A percentile compares a stretch with the other conserved stretches of the same genome.
These are phyloP conservation scores for Hansenula sp. DNA, from an alignment of 1,139 yeast genomes.

Conservation along the genomic window DNA sequence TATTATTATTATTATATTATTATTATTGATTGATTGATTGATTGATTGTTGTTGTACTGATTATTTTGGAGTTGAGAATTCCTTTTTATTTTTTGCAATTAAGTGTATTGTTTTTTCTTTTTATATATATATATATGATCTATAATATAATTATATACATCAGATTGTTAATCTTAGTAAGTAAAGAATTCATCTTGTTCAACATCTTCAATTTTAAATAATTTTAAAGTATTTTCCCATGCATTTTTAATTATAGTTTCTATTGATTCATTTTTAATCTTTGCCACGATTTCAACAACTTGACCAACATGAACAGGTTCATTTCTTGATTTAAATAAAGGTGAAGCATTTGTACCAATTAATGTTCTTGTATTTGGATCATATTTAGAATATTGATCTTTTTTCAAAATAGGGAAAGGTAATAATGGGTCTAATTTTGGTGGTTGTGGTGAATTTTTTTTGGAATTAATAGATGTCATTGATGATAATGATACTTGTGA, in stretches of 20 bases:
- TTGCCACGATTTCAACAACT: conserved; percentile 75
- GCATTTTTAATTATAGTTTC: conserved; percentile 54
- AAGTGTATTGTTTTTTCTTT: no score
- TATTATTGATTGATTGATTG: no score
- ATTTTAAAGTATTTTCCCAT: conserved; percentile 55
- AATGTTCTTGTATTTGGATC: conserved; percentile 16
- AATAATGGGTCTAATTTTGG: conserved; percentile 38
- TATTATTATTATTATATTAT: no score
- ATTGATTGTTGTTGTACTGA: no score
- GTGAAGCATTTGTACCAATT: conserved; percentile 36
- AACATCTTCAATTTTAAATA: conserved; percentile 40
- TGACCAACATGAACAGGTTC: conserved; percentile 86
- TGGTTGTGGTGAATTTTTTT: conserved; percentile 7
- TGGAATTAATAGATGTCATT: conserved; percentile 9
- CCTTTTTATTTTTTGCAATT: no score
- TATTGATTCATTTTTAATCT: conserved; percentile 45
- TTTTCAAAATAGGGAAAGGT: conserved; percentile 62
- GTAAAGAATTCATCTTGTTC: conserved; percentile 13
- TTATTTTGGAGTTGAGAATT: no score
- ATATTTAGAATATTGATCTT: conserved; percentile 46
- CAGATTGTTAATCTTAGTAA: conserved; percentile 4
- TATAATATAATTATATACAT: neutral
- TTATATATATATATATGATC: no score
- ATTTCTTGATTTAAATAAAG: conserved; percentile 77
- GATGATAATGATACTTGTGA: conserved; percentile 7